Percentiles rank a stretch among this genome's conserved stretches.
Evolutionary conservation across 768 basidiomycete genomes (phyloP).

Genomic region (Suillus subluteus): DNA sequence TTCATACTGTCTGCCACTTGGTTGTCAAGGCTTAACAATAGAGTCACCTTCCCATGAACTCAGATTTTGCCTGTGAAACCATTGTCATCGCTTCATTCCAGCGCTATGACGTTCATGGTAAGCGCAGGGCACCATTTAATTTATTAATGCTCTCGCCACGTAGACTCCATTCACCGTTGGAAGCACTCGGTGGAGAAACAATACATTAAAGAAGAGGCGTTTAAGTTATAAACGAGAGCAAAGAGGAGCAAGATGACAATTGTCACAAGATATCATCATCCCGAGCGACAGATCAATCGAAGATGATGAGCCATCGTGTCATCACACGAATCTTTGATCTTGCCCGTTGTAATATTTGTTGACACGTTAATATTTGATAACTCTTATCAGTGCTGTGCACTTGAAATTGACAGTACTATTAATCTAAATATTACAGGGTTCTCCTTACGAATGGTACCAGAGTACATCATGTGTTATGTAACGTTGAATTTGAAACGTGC

Average conservation of each 20-base stretch:
- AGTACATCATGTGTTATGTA: background rate
- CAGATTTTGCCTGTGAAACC: constrained; percentile 5
- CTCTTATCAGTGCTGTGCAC: constrained; percentile 12
- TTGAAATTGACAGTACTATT: constrained; percentile 2
- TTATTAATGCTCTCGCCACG: background rate
- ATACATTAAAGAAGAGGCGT: background rate
- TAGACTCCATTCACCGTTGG: background rate
- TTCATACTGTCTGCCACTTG: constrained; percentile 18
- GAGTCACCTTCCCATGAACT: constrained; percentile 16
- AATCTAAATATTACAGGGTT: background rate
- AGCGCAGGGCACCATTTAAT: background rate
- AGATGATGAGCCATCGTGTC: background rate
- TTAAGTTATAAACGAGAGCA: background rate
- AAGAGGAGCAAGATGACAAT: background rate
- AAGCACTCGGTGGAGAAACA: no score
- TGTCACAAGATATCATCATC: background rate
- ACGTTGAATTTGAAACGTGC: background rate
- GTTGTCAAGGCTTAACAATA: constrained; percentile 25
- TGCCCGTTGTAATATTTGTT: background rate
- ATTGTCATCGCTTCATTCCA: constrained; percentile 1
- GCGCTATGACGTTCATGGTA: background rate
- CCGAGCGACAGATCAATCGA: background rate
- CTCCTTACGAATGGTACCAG: constrained; percentile 1
- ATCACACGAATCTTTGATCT: background rate
- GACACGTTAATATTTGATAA: constrained; percentile 4